These are phyloP conservation scores for Pyronema omphalodes DNA, from an alignment of 495 filamentous ascomycete species.

Conservation along the genomic window DNA sequence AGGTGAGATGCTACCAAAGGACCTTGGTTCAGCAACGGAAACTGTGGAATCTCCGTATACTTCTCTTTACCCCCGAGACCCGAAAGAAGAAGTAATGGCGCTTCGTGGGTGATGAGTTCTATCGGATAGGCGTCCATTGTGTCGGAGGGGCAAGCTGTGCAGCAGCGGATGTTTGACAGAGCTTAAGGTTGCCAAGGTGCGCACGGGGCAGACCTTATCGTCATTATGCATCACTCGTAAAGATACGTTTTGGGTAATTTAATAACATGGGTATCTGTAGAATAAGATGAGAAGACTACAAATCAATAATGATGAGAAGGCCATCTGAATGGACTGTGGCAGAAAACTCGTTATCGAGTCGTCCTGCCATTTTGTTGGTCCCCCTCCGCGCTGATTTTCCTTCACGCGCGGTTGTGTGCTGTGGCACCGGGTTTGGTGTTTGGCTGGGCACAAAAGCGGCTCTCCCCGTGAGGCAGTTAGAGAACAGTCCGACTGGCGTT, in stretches of 20 bases:
- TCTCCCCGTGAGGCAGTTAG: not conserved
- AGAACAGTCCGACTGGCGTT: no score
- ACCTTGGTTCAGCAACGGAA: slow-evolving; percentile 40
- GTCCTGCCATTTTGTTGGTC: no score
- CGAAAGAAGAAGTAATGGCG: slow-evolving; percentile 61
- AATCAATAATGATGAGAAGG: no score
- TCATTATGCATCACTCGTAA: not conserved
- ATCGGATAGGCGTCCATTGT: slow-evolving; percentile 73
- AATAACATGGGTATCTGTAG: no score
- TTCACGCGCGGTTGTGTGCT: not conserved
- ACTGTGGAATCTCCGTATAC: slow-evolving; percentile 19
- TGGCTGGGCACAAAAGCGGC: not conserved
- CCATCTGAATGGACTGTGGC: no score
- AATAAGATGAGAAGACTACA: no score
- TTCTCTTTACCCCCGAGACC: slow-evolving; percentile 37
- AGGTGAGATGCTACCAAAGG: slow-evolving; percentile 47
- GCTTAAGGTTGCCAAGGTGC: not conserved
- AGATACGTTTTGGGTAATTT: not conserved
- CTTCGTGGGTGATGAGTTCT: slow-evolving; percentile 62
- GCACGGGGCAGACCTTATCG: not conserved
- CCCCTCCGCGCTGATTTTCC: no score
- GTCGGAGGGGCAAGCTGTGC: not conserved
- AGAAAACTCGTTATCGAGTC: no score
- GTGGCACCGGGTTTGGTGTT: not conserved
- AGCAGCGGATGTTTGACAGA: not conserved